Evolutionary conservation across 2,329 filamentous ascomycete genomes (phyloP).

Genomic region (Dactylellina haptotyla): DNA sequence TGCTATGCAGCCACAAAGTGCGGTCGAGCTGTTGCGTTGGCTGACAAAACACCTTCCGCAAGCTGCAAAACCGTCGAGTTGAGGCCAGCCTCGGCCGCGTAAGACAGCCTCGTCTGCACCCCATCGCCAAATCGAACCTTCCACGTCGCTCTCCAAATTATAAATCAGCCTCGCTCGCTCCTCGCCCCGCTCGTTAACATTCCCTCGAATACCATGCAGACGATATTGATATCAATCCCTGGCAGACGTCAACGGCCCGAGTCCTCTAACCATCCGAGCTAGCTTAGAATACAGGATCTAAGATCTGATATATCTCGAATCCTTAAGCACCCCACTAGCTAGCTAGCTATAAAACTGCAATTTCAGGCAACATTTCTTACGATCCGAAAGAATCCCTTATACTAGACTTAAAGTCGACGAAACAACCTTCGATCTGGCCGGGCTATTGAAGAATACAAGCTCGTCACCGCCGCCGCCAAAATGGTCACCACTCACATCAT

Average conservation of each 20-base stretch:
- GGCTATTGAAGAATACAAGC: neutral
- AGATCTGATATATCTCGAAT: neutral
- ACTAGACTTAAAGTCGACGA: neutral
- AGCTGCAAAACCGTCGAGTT: neutral
- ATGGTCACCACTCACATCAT: conserved; percentile 50
- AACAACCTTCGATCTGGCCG: neutral
- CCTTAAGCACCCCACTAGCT: neutral
- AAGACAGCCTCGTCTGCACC: conserved; percentile 50
- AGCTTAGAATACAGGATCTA: conserved; percentile 10
- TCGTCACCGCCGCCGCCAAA: conserved; percentile 2
- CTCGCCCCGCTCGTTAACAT: neutral
- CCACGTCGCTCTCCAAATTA: conserved; percentile 33
- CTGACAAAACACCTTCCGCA: conserved; percentile 26
- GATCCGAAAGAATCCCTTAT: too few species aligned
- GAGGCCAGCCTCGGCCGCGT: conserved; percentile 41
- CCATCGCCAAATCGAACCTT: conserved; percentile 32
- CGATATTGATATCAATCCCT: conserved; percentile 10
- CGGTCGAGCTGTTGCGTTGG: conserved; percentile 4
- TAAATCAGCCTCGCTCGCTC: conserved; percentile 21
- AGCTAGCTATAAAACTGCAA: too few species aligned
- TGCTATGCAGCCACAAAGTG: neutral
- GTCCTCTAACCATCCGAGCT: conserved; percentile 7
- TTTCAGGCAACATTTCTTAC: too few species aligned
- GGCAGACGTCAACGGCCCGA: neutral
- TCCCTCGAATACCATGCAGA: conserved; percentile 12